Evolutionary conservation across 2,329 filamentous ascomycete species (phyloP), one percentile per base, ranked within the genome.

Genomic region (Aspergillus fumigatiaffinis): DNA sequence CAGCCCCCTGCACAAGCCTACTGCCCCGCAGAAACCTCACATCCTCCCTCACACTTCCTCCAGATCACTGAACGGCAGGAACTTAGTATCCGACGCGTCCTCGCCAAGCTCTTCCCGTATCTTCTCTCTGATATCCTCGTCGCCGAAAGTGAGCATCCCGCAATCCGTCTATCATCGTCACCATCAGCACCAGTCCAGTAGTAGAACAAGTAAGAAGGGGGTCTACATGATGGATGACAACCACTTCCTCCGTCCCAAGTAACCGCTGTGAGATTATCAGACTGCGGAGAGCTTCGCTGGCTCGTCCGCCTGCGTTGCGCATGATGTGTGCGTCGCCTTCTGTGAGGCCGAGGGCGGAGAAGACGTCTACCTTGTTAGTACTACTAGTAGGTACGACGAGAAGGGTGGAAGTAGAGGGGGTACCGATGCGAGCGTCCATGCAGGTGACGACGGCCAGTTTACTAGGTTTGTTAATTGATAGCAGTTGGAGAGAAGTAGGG

Each of bases 291-390:
- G 87, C 88, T 56, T 93, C 90, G 41, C 79, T 76, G 1, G 84
- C 87, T 17, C 82, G 85, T 1, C 79, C 89, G 2, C 87, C 87
- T 9, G 87, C 88, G 65, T 92, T 92, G 57, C 89, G 85, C 58
- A 92, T 87, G 32, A 92, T 84, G 72, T 94, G 90, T 0, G 90
- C 90, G 62, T 92, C 88, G 44, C 90, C 90, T 20, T 90, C 82
- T 21, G 81, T 76, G 56, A 92, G 87, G 8, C 87, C 87, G 54
- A 91, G 87, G 1, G 87, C 87, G 12, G n/a, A 4, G 28, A 17
- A 12, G 25, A 52, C 25, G 47, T 54, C 21, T 62, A 4, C 3
- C 3, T 1, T 12, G 8, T 29, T 26, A 26, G 25, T 26, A 26
- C 25, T 26, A 26, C 2, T 7, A 7, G 25, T 26, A 26, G 7